A percentile compares a stretch with the other conserved stretches of the same genome.
Evolutionary conservation across 495 filamentous ascomycete genomes (phyloP).

Genomic region (Xylaria castorea): DNA sequence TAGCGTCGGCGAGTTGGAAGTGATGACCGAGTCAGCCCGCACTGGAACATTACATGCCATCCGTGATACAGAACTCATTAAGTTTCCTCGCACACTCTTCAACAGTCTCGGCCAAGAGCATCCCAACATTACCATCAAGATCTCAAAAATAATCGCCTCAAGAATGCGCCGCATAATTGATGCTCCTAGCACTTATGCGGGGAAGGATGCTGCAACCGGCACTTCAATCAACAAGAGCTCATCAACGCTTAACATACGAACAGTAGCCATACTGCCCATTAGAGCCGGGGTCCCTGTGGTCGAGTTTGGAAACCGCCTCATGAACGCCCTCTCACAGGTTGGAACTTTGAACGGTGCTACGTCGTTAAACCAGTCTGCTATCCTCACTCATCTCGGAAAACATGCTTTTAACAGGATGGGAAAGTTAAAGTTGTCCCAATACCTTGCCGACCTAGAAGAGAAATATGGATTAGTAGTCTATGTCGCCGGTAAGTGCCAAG

Average conservation of each 20-base stretch:
- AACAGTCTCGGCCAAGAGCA: conserved; percentile 97
- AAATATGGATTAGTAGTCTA: conserved; percentile 96
- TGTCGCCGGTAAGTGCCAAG: conserved; percentile 71
- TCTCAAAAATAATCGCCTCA: conserved; percentile 96
- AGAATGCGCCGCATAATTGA: conserved; percentile 91
- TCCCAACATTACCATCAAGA: conserved; percentile 97
- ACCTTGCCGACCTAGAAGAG: conserved; percentile 95
- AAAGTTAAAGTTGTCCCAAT: conserved; percentile 93
- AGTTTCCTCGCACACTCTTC: conserved; percentile 94
- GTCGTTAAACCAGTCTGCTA: conserved; percentile 89
- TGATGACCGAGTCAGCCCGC: conserved; percentile 90
- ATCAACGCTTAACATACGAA: conserved; percentile 90
- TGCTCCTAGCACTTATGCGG: conserved; percentile 62
- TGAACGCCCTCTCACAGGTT: conserved; percentile 86
- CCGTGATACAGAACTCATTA: conserved; percentile 93
- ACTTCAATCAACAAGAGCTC: conserved; percentile 71
- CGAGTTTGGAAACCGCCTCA: conserved; percentile 90
- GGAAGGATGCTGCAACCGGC: conserved; percentile 56
- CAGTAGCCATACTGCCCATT: conserved; percentile 89
- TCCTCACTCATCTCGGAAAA: conserved; percentile 90
- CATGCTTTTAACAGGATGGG: conserved; percentile 98
- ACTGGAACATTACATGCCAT: conserved; percentile 94
- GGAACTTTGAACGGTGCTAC: conserved; percentile 89
- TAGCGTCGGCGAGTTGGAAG: conserved; percentile 95
- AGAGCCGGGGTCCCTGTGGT: conserved; percentile 91